Base-by-base conservation (phyloP, 225 moss, liverwort and hornwort genomes). In the Thuidium tamariscinum region DNA sequence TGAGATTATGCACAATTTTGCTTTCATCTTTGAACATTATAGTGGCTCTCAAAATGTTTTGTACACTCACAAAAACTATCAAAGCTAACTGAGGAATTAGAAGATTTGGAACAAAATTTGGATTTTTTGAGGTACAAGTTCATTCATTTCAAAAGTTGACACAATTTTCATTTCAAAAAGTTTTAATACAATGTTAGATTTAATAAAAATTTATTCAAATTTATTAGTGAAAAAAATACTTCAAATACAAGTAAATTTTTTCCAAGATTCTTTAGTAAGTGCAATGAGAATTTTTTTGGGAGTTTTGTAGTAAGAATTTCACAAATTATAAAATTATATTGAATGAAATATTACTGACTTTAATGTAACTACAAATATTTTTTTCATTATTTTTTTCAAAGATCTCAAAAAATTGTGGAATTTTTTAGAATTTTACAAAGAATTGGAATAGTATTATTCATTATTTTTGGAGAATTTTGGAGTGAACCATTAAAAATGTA, bases 401-500 rank as follows among this genome's bases (percentile, higher is more conserved):
- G 41, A 41, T 41, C 4, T 69, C 1, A 8, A 41, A 25, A 39
- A 4, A 6, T 68, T 2, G 39, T 0, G 8, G 39, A 6, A 3
- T 0, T 0, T 68, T 22, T 39, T 7, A 7, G 4, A 26, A 16
- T 0, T 26, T 15, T 16, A 9, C 27, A 5, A 27, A 42, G 27
- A 23, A 3, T 44, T 27, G 27, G 1, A 0, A 27, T 16, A 16
- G 5, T 26, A 27, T 42, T 7, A n/a, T 27, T 71, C 17, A 42
- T 6, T 30, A 4, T 26, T 12, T 46, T 71, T 17, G 5, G 27
- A 70, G 3, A 9, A 16, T 71, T 70, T 48, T 48, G 29, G 5
- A 44, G 5, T 18, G 48, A 29, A 10, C 29, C 2, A 10, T 46
- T 18, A 7, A 48, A 16, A 46, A 30, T 46, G 2, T 17, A 25